Base-by-base conservation (phyloP, 305 asterid genomes). In the Solanum aculeatissimum region DNA sequence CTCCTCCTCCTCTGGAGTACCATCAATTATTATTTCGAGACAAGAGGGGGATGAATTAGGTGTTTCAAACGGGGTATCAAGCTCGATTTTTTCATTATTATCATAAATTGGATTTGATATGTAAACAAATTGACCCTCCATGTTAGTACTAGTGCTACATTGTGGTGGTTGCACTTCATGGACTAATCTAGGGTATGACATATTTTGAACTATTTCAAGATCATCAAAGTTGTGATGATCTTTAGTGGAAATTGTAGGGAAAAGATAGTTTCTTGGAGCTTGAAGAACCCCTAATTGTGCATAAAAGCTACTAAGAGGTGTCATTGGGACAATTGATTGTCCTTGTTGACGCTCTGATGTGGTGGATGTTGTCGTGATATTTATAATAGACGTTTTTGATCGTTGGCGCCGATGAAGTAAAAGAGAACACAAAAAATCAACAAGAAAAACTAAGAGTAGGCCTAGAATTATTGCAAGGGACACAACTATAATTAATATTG, bases 91-190 rank as follows among this genome's bases (percentile, higher is more conserved):
- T 55, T 69, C 84, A 25, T 62, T 57, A 25, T 62, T 57, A 81
- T 92, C 91, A 57, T 89, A 92, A 16, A 91, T 87, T 6, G 96
- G 96, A 80, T 92, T 92, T 86, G 91, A 89, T 9, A 92, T 91
- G 89, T 89, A 91, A 0, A 92, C 70, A 66, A 85, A 85, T 45
- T 83, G 88, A 9, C 86, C 91, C 9, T 38, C 78, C 85, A 35
- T 16, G 8, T 54, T 18, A 2, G 77, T 32, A 35, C 60, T 72
- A 38, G 84, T 55, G 47, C 80, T 65, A 82, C 85, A 43, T 2
- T 81, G 66, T 40, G 38, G 82, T 32, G 82, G 19, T 53, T 25
- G 87, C 16, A 70, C 51, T 32, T 77, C 83, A 7, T 77, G 87
- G 62, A 89, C 74, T 10, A 83, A 57, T 62, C 65, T 54, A 9